Evolutionary conservation across 345 rosid genomes (phyloP).

Genomic region (Brassica napus): DNA sequence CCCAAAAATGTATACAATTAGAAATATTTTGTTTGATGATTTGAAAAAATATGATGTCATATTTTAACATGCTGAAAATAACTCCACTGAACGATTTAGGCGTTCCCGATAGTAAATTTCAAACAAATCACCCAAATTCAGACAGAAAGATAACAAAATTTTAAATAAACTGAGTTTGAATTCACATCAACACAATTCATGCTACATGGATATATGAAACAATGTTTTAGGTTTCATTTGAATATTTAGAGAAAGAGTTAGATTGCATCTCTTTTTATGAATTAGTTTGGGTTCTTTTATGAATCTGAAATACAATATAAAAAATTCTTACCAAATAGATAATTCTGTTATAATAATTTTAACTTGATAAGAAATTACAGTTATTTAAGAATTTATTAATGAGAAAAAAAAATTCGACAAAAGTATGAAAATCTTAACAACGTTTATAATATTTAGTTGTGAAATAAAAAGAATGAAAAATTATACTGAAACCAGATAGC

Average conservation of each 20-base stretch:
- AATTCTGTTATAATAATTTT: background rate
- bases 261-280: no score
- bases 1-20: background rate
- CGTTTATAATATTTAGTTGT: background rate
- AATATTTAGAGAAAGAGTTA: no score
- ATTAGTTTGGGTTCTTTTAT: no score
- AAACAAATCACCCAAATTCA: background rate
- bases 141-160: background rate
- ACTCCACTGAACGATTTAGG: background rate
- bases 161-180: no score
- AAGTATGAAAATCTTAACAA: background rate
- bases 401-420: background rate
- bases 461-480: background rate
- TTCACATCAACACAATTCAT: no score
- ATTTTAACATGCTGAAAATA: background rate
- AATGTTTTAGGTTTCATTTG: no score
- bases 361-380: background rate
- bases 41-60: background rate
- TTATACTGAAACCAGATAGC: background rate
- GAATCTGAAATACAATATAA: no score
- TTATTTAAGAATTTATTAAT: background rate
- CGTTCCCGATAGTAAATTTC: background rate
- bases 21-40: background rate
- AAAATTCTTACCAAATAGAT: background rate
- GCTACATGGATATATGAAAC: no score